Percentiles rank a stretch among this genome's conserved stretches.
These are phyloP conservation scores for Aspergillus novoparasiticus DNA, from an alignment of 2,329 filamentous ascomycete species.

Conservation along the genomic window DNA sequence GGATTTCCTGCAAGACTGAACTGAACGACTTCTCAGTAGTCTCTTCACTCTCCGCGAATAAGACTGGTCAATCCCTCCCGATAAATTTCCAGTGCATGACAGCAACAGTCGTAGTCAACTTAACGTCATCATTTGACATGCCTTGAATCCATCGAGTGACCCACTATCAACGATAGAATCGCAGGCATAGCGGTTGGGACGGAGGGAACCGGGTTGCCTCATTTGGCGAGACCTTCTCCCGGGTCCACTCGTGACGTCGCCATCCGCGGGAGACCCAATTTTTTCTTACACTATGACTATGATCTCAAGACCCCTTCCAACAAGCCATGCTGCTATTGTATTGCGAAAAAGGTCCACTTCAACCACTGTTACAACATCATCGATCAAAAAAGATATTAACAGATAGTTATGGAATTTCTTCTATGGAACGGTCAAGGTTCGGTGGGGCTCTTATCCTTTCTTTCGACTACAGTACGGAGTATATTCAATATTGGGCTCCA, in stretches of 20 bases:
- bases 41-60: neutral
- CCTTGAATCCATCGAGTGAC: neutral
- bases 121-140: slow-evolving; percentile 5
- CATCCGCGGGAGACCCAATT: slow-evolving; percentile 4
- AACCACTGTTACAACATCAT: neutral
- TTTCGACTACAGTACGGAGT: neutral
- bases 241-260: slow-evolving; percentile 9
- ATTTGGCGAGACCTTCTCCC: neutral
- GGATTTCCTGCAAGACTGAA: neutral
- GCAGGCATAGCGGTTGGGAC: neutral
- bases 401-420: neutral
- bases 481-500: neutral
- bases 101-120: neutral
- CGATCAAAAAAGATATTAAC: neutral
- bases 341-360: neutral
- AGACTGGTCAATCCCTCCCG: neutral
- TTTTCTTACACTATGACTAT: neutral
- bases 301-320: neutral
- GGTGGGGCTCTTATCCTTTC: neutral
- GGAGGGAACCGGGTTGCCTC: slow-evolving; percentile 5
- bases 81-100: neutral
- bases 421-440: neutral
- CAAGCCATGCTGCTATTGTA: neutral
- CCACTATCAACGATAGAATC: neutral
- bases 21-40: no score